phyloP scores from a whole-genome alignment of 208 protist species.

The Trichomonas gallinae region DNA sequence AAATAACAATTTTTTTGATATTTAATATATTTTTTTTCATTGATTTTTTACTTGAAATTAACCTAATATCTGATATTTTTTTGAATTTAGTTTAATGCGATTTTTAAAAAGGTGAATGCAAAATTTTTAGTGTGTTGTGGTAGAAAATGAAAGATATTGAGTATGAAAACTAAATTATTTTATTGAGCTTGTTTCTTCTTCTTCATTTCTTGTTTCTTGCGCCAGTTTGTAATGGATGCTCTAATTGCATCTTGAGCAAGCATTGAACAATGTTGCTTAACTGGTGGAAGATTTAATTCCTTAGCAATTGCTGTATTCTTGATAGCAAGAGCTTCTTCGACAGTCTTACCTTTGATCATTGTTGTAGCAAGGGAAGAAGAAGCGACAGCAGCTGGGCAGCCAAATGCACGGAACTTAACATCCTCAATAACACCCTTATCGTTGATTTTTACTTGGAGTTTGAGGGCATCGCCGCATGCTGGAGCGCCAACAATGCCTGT shows the following conservation, averaged over 20 bases:
- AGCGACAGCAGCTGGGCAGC: slow-evolving; percentile 84
- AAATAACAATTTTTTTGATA: no score
- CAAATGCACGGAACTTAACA: slow-evolving; percentile 73
- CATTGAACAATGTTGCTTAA: slow-evolving; percentile 95
- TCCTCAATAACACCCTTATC: slow-evolving; percentile 45
- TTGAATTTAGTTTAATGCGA: no score
- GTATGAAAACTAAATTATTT: no score
- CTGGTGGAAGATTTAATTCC: slow-evolving; percentile 91
- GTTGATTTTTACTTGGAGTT: slow-evolving; percentile 50
- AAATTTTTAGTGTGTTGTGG: no score
- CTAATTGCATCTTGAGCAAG: slow-evolving; percentile 96
- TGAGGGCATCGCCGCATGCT: slow-evolving; percentile 95
- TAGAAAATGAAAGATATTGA: no score
- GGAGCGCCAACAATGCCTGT: slow-evolving; percentile 90
- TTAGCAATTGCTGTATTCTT: slow-evolving; percentile 93
- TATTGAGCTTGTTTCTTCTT: no score
- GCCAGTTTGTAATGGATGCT: slow-evolving; percentile 83
- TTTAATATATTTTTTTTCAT: no score
- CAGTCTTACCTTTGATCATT: slow-evolving; percentile 81
- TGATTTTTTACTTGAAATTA: no score
- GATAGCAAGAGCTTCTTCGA: slow-evolving; percentile 80
- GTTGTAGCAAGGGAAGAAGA: slow-evolving; percentile 83
- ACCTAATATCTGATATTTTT: no score
- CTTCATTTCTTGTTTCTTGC: not conserved
- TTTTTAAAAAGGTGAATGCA: no score